Conservation (phyloP, 768 basidiomycete species). For the Crucibulum laeve region DNA sequence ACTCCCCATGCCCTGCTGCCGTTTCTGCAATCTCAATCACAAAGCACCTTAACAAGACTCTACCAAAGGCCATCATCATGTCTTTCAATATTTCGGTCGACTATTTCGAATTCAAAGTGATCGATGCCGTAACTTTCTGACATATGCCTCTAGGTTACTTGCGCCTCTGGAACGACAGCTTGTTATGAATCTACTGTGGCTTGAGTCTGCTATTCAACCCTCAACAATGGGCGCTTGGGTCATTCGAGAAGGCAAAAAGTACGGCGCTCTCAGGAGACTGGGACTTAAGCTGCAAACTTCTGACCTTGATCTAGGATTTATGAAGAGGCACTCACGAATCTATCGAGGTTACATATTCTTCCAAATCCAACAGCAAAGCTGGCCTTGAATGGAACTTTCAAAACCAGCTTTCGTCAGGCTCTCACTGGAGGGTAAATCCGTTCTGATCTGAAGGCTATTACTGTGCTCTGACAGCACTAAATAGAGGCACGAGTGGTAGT, state of each 20-base stretch:
- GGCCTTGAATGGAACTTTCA: slow-evolving; percentile 71
- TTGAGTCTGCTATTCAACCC: slow-evolving; percentile 68
- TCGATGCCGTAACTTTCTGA: slow-evolving; percentile 14
- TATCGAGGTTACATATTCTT: slow-evolving; percentile 68
- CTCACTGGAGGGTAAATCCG: slow-evolving; percentile 77
- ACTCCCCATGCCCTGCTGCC: slow-evolving; percentile 66
- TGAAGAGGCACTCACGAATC: slow-evolving; percentile 58
- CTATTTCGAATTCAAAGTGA: slow-evolving; percentile 9
- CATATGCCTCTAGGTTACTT: slow-evolving; percentile 49
- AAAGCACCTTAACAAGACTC: slow-evolving; percentile 70
- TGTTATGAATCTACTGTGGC: slow-evolving; percentile 85
- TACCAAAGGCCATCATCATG: slow-evolving; percentile 87
- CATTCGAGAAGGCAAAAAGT: slow-evolving; percentile 69
- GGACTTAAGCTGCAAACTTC: slow-evolving; percentile 9
- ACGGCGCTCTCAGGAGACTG: slow-evolving; percentile 5
- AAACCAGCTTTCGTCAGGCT: slow-evolving; percentile 75
- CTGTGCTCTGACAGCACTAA: too few species aligned
- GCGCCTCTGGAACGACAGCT: slow-evolving; percentile 79
- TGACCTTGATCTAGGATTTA: slow-evolving; percentile 50
- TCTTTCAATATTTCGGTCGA: slow-evolving; percentile 83
- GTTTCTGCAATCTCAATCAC: slow-evolving; percentile 79
- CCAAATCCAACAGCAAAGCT: slow-evolving; percentile 57
- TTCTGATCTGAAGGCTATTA: slow-evolving; percentile 5
- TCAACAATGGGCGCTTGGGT: slow-evolving; percentile 77
- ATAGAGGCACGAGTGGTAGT: slow-evolving; percentile 70